Evolutionary conservation across 768 basidiomycete genomes (phyloP).

Genomic region (Suillus sp.): DNA sequence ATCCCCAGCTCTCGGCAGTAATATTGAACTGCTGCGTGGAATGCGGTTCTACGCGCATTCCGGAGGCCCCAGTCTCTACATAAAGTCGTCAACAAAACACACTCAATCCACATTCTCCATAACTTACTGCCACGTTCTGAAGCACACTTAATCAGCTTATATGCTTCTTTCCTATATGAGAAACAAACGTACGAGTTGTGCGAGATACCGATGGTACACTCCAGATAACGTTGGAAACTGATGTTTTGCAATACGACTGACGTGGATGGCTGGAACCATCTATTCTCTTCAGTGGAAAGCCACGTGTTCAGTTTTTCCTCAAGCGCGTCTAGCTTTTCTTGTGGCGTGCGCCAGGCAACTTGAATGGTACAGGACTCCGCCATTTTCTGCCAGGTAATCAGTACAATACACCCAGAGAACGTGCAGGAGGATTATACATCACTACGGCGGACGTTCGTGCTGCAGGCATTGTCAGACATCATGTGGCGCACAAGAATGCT

Average conservation of each 20-base stretch:
- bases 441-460: conserved; percentile 73
- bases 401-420: background rate
- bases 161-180: background rate
- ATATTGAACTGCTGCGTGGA: conserved; percentile 76
- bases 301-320: conserved; percentile 71
- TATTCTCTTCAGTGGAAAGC: conserved; percentile 77
- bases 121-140: conserved; percentile 39
- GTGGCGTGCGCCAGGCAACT: conserved; percentile 73
- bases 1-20: conserved; percentile 74
- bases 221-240: conserved; percentile 64
- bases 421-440: conserved; percentile 43
- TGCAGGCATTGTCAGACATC: conserved; percentile 25
- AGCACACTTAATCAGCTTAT: conserved; percentile 11
- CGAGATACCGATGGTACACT: conserved; percentile 66
- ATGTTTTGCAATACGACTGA: conserved; percentile 64
- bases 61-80: conserved; percentile 62
- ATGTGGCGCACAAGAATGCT: conserved; percentile 5
- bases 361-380: conserved; percentile 69
- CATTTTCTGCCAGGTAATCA: conserved; percentile 52
- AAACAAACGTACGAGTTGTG: conserved; percentile 46
- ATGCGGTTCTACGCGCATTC: conserved; percentile 67
- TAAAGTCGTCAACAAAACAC: conserved; percentile 14
- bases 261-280: conserved; percentile 76
- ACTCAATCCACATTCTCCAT: background rate
- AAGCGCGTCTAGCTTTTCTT: conserved; percentile 70